Evolutionary conservation across 139 green algal species (phyloP).

Genomic region (Closterium sp.): DNA sequence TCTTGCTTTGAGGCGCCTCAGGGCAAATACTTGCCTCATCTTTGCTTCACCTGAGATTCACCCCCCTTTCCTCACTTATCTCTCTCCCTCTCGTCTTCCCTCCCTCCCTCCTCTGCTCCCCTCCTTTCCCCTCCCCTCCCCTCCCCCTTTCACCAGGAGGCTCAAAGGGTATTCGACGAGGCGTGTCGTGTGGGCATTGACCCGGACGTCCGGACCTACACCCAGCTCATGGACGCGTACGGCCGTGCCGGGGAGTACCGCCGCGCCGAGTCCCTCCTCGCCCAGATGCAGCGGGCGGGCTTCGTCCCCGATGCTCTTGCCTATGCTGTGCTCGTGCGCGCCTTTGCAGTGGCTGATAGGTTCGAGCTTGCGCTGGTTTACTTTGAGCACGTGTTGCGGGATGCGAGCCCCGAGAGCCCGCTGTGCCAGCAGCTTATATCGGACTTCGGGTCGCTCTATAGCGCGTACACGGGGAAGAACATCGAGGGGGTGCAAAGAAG

Average conservation of each 20-base stretch:
- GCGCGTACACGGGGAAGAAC: background rate
- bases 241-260: slow-evolving; percentile 20
- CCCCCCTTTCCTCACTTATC: background rate
- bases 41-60: background rate
- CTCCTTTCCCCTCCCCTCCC: background rate
- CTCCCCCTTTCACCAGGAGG: slow-evolving; percentile 1
- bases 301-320: slow-evolving; percentile 28
- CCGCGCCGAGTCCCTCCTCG: slow-evolving; percentile 12
- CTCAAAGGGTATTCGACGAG: slow-evolving; percentile 32
- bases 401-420: background rate
- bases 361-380: slow-evolving; percentile 26
- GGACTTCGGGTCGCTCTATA: slow-evolving; percentile 18
- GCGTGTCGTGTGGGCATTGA: slow-evolving; percentile 24
- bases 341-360: slow-evolving; percentile 7
- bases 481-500: background rate
- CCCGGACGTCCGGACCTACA: slow-evolving; percentile 40
- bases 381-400: slow-evolving; percentile 31
- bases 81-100: background rate
- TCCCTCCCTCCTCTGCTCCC: background rate
- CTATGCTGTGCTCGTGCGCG: slow-evolving; percentile 34
- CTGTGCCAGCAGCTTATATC: slow-evolving; percentile 19
- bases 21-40: no score
- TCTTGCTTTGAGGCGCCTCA: no score
- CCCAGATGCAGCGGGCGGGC: slow-evolving; percentile 20
- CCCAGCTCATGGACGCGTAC: slow-evolving; percentile 42